These are phyloP conservation scores for Agrocybe chaxingu DNA, from an alignment of 768 basidiomycete species.

Conservation along the genomic window DNA sequence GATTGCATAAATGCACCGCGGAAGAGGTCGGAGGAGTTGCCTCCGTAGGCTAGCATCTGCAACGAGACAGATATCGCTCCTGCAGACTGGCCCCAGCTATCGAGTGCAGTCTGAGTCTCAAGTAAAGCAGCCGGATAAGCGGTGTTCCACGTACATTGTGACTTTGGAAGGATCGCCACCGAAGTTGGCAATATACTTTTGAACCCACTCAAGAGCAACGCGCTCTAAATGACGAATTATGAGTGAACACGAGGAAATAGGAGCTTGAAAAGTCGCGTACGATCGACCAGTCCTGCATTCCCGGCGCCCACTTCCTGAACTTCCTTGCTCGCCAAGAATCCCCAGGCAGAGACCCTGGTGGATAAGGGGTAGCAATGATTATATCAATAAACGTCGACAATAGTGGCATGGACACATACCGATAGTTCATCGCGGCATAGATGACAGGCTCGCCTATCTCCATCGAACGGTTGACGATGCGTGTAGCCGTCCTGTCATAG, in stretches of 20 bases:
- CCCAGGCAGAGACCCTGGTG: slow-evolving; percentile 16
- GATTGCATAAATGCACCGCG: slow-evolving; percentile 31
- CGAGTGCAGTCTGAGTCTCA: not conserved
- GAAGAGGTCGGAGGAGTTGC: slow-evolving; percentile 30
- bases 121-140: not conserved
- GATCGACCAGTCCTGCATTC: slow-evolving; percentile 29
- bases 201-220: slow-evolving; percentile 54
- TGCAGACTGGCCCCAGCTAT: slow-evolving; percentile 42
- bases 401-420: slow-evolving; percentile 14
- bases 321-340: slow-evolving; percentile 29
- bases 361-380: slow-evolving; percentile 15
- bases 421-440: slow-evolving; percentile 54
- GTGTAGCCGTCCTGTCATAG: slow-evolving; percentile 32
- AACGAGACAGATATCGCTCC: slow-evolving; percentile 41
- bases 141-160: slow-evolving; percentile 28
- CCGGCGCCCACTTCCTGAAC: slow-evolving; percentile 22
- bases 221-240: slow-evolving; percentile 17
- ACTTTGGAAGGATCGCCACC: slow-evolving; percentile 53
- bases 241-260: not conserved
- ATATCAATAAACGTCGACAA: slow-evolving; percentile 5
- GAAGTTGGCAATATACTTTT: slow-evolving; percentile 50
- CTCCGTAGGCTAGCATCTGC: slow-evolving; percentile 32
- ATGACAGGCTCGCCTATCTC: slow-evolving; percentile 42
- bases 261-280: slow-evolving; percentile 14
- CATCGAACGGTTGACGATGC: slow-evolving; percentile 41